Conservation (phyloP, 2,329 filamentous ascomycete genomes). For the Fusarium globosum region DNA sequence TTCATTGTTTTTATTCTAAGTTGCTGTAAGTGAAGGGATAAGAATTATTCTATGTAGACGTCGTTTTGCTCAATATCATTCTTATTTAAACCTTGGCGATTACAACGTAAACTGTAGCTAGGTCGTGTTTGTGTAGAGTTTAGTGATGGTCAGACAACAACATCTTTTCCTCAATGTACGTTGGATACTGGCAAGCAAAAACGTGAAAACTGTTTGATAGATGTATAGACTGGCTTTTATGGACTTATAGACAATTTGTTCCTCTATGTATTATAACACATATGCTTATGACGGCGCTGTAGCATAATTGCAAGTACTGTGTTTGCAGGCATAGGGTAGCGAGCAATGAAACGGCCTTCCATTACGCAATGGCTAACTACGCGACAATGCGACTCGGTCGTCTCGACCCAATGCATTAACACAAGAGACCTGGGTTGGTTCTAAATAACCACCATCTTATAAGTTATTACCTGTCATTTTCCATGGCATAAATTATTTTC, state of each 20-base stretch:
- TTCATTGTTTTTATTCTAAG: fast-evolving
- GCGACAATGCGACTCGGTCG: fast-evolving
- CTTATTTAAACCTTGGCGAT: too few species aligned
- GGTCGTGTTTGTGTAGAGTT: too few species aligned
- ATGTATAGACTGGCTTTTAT: fast-evolving
- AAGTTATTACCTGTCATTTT: fast-evolving
- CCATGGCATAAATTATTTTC: fast-evolving
- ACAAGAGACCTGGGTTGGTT: background rate
- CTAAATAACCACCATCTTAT: too few species aligned
- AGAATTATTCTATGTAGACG: too few species aligned
- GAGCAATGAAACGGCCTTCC: too few species aligned
- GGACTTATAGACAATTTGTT: fast-evolving
- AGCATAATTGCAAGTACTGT: background rate
- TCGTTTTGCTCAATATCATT: too few species aligned
- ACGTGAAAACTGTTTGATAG: too few species aligned
- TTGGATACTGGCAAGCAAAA: too few species aligned
- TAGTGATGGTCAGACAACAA: too few species aligned
- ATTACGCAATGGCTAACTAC: background rate
- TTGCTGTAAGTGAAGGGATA: background rate
- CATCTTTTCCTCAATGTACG: too few species aligned
- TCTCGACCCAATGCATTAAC: background rate
- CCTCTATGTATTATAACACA: fast-evolving
- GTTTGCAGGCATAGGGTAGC: background rate
- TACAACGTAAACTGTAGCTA: too few species aligned
- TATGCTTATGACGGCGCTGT: background rate